These are phyloP conservation scores for Mortierella polycephala DNA, from an alignment of 371 early-diverging fungal genomes.

Conservation along the genomic window DNA sequence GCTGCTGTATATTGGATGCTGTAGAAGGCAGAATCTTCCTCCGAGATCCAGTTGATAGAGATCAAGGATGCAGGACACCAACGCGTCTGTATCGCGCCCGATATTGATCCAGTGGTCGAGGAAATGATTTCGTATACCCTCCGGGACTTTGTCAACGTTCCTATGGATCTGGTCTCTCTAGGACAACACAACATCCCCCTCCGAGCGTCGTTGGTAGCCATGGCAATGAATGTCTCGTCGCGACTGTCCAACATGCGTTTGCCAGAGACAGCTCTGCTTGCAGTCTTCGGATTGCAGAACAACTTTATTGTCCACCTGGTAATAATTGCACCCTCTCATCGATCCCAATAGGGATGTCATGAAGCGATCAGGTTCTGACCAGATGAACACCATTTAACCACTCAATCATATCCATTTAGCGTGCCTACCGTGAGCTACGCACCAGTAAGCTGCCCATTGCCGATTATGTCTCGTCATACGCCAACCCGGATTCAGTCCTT, in stretches of 20 bases:
- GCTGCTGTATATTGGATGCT: not conserved
- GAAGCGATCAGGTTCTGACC: no score
- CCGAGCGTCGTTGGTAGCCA: constrained; percentile 38
- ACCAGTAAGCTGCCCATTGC: constrained; percentile 39
- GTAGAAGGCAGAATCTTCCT: not conserved
- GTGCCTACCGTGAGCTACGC: constrained; percentile 49
- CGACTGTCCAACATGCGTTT: constrained; percentile 39
- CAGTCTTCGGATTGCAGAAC: constrained; percentile 51
- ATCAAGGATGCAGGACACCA: constrained; percentile 13
- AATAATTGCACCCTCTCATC: constrained; percentile 1
- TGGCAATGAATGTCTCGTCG: constrained; percentile 45
- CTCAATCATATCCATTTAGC: constrained; percentile 7
- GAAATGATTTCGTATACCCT: constrained; percentile 47
- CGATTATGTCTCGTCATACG: constrained; percentile 39
- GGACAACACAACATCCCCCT: constrained; percentile 48
- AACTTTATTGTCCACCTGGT: constrained; percentile 53
- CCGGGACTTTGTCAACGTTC: constrained; percentile 50
- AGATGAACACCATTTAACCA: no score
- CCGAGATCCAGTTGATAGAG: constrained; percentile 3
- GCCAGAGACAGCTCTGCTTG: constrained; percentile 47
- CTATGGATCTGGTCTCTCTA: constrained; percentile 36
- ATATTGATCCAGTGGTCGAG: constrained; percentile 47
- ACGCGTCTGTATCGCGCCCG: constrained; percentile 30
- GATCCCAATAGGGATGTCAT: not conserved
- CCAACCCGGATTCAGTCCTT: constrained; percentile 48